phyloP scores from a whole-genome alignment of 2,329 filamentous ascomycete species.

The Fusarium odoratissimum region DNA sequence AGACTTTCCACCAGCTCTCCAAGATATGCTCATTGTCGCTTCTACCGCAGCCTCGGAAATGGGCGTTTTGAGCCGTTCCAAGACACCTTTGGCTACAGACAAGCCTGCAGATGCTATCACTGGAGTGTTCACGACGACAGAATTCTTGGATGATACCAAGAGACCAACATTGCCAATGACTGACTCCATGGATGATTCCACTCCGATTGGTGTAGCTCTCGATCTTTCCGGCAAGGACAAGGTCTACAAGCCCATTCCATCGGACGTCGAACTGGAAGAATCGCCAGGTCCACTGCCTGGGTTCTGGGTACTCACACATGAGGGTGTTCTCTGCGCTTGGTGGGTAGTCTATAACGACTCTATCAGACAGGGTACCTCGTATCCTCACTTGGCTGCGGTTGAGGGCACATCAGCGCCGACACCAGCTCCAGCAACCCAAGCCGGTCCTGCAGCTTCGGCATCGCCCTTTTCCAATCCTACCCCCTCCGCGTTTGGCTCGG shows the following conservation, averaged over 20 bases:
- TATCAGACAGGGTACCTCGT: conserved; percentile 78
- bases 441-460: conserved; percentile 47
- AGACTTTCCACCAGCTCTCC: conserved; percentile 82
- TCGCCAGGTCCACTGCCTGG: conserved; percentile 85
- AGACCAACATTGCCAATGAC: conserved; percentile 81
- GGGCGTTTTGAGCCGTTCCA: conserved; percentile 80
- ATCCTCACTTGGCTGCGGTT: conserved; percentile 72
- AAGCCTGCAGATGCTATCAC: conserved; percentile 69
- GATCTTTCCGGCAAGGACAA: conserved; percentile 87
- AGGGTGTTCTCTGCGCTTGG: conserved; percentile 87
- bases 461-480: conserved; percentile 47
- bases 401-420: conserved; percentile 51
- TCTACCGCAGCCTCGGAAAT: conserved; percentile 85
- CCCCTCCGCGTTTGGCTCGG: conserved; percentile 56
- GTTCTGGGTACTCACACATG: conserved; percentile 86
- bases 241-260: conserved; percentile 80
- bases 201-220: conserved; percentile 81
- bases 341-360: conserved; percentile 94
- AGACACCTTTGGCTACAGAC: conserved; percentile 71
- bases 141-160: conserved; percentile 77
- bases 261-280: conserved; percentile 80
- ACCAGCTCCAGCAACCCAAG: conserved; percentile 45
- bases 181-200: conserved; percentile 71
- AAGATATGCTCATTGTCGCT: conserved; percentile 83
- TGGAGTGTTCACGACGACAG: conserved; percentile 79